Evolutionary conservation across 2,329 filamentous ascomycete genomes (phyloP).

Genomic region (Volutella citrinella): DNA sequence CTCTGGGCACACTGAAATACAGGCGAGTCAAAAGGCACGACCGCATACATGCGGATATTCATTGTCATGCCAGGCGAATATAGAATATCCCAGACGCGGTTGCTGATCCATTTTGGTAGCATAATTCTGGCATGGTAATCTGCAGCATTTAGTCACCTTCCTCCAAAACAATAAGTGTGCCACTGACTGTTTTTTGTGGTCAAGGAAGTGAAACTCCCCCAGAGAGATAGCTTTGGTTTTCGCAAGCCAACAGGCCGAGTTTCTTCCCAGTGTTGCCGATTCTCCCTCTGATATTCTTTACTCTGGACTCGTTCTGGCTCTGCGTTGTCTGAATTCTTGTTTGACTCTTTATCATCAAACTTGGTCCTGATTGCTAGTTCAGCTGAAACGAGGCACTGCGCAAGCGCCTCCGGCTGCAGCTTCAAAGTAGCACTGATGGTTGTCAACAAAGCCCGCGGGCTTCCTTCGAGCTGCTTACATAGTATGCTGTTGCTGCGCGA

Average conservation of each 20-base stretch:
- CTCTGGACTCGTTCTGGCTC: too few relatives aligned
- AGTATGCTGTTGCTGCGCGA: slow-evolving; percentile 3
- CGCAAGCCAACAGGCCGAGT: too few relatives aligned
- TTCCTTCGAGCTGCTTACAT: too few relatives aligned
- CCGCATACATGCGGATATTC: not conserved
- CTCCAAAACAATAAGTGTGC: too few relatives aligned
- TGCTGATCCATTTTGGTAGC: slow-evolving; percentile 1
- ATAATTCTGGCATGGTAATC: not conserved
- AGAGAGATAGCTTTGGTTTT: too few relatives aligned
- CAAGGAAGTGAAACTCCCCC: too few relatives aligned
- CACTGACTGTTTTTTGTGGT: too few relatives aligned
- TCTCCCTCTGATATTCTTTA: too few relatives aligned
- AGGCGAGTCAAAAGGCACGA: too few relatives aligned
- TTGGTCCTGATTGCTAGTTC: not conserved
- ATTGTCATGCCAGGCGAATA: not conserved
- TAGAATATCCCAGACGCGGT: not conserved
- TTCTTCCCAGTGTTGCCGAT: too few relatives aligned
- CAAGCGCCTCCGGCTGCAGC: slow-evolving; percentile 1
- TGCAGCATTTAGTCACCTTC: not conserved
- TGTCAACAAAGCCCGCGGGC: not conserved
- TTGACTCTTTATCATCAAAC: too few relatives aligned
- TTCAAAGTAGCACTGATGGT: not conserved
- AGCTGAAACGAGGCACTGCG: not conserved
- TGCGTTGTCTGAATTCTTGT: not conserved
- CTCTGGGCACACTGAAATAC: too few relatives aligned